phyloP scores from a whole-genome alignment of 148 eudicot species.

The Gaultheria prostrata region DNA sequence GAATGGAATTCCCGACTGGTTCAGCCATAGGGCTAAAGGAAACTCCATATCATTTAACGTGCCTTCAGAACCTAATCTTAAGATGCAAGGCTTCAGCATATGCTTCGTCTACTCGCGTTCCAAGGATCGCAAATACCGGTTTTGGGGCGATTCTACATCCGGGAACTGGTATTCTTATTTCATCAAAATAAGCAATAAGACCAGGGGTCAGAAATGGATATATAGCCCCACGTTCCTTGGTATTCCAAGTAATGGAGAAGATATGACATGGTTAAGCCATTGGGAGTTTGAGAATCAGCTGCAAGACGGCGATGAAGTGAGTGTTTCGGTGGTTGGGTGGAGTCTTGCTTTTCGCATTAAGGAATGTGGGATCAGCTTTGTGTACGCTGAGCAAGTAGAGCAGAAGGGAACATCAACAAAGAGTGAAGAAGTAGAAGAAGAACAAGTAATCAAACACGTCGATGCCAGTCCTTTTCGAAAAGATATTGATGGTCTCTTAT shows the following conservation, averaged over 20 bases:
- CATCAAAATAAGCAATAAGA: slow-evolving; percentile 6
- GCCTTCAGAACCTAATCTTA: background rate
- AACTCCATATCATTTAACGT: background rate
- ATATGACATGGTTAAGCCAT: slow-evolving; percentile 14
- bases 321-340: background rate
- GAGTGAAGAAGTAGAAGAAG: background rate
- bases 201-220: slow-evolving; percentile 5
- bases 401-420: slow-evolving; percentile 4
- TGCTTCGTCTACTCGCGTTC: slow-evolving; percentile 5
- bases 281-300: slow-evolving; percentile 12
- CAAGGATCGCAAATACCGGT: background rate
- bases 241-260: background rate
- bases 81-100: background rate
- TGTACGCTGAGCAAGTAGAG: background rate
- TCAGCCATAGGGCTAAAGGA: background rate
- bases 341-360: background rate
- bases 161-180: background rate
- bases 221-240: slow-evolving; percentile 13
- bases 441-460: background rate
- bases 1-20: background rate
- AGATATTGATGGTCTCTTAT: background rate
- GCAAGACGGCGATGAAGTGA: slow-evolving; percentile 13
- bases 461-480: background rate
- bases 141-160: background rate
- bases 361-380: slow-evolving; percentile 4